phyloP scores from a whole-genome alignment of 768 basidiomycete species.

The Lactarius hatsudake region DNA sequence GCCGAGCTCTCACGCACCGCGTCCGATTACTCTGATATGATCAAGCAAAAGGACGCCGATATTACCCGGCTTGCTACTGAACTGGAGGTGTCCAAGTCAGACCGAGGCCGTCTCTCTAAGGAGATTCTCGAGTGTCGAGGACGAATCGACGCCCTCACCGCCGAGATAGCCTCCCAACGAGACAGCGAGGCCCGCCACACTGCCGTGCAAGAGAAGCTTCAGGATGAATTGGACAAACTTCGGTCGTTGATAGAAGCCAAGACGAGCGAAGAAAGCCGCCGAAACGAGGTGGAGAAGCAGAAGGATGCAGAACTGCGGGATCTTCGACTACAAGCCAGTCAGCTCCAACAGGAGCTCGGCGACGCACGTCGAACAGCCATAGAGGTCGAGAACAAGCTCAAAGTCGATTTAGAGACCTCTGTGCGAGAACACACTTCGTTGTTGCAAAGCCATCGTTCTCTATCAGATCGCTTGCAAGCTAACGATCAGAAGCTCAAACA shows the following conservation, averaged over 20 bases:
- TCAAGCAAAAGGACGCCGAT: slow-evolving; percentile 75
- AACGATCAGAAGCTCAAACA: slow-evolving; percentile 51
- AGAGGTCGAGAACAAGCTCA: slow-evolving; percentile 69
- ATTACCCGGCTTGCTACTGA: slow-evolving; percentile 54
- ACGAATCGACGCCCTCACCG: slow-evolving; percentile 61
- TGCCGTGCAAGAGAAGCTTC: slow-evolving; percentile 55
- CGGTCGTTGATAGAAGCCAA: slow-evolving; percentile 82
- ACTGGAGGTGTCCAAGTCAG: slow-evolving; percentile 50
- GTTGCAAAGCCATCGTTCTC: slow-evolving; percentile 56
- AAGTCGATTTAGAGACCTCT: slow-evolving; percentile 68
- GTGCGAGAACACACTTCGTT: slow-evolving; percentile 58
- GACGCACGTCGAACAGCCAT: slow-evolving; percentile 59
- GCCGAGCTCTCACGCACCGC: slow-evolving; percentile 74
- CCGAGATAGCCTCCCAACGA: slow-evolving; percentile 59
- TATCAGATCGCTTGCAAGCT: slow-evolving; percentile 58
- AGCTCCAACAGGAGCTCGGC: slow-evolving; percentile 64
- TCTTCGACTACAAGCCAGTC: slow-evolving; percentile 60
- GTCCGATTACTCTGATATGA: slow-evolving; percentile 69
- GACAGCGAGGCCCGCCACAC: slow-evolving; percentile 50
- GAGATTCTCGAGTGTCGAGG: slow-evolving; percentile 68
- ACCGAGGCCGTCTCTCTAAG: slow-evolving; percentile 52
- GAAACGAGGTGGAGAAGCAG: slow-evolving; percentile 81
- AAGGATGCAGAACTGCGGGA: slow-evolving; percentile 80
- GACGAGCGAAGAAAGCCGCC: slow-evolving; percentile 78
- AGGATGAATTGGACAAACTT: slow-evolving; percentile 83